phyloP scores from a whole-genome alignment of 768 basidiomycete genomes.

The Tulasnella sp. region DNA sequence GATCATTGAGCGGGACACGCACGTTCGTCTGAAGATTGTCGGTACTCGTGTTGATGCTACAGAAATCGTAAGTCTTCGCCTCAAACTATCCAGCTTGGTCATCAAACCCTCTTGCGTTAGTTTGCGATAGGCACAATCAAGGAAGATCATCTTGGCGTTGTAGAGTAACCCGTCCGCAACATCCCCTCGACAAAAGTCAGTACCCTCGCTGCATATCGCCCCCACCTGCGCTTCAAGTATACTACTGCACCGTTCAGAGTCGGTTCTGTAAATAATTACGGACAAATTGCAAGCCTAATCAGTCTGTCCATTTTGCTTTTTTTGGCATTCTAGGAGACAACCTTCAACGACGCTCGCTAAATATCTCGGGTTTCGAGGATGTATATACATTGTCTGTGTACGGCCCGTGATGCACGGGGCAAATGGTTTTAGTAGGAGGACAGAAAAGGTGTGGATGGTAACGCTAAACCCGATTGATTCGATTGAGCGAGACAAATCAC shows the following conservation, averaged over 20 bases:
- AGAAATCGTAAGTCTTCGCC: slow-evolving; percentile 66
- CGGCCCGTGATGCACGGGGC: too few relatives aligned
- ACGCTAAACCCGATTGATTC: not conserved
- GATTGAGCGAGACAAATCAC: too few relatives aligned
- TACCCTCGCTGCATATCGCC: not conserved
- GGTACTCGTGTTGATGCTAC: slow-evolving; percentile 96
- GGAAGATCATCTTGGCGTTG: slow-evolving; percentile 93
- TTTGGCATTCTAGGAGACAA: not conserved
- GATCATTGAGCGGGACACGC: slow-evolving; percentile 91
- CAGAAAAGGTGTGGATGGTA: too few relatives aligned
- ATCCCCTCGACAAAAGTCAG: not conserved
- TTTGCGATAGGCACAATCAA: slow-evolving; percentile 98
- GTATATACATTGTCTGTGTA: too few relatives aligned
- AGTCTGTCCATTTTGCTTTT: too few relatives aligned
- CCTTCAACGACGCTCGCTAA: too few relatives aligned
- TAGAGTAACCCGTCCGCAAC: slow-evolving; percentile 42
- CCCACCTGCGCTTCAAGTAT: not conserved
- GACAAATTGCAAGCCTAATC: not conserved
- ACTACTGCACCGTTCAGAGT: not conserved
- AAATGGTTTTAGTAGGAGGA: too few relatives aligned
- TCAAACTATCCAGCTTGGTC: not conserved
- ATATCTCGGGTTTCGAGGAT: too few relatives aligned
- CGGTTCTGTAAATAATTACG: not conserved
- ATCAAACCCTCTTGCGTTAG: slow-evolving; percentile 35
- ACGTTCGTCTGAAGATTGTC: slow-evolving; percentile 92